These are phyloP conservation scores for Hypoxylon sp. DNA, from an alignment of 2,329 filamentous ascomycete genomes.

Conservation along the genomic window DNA sequence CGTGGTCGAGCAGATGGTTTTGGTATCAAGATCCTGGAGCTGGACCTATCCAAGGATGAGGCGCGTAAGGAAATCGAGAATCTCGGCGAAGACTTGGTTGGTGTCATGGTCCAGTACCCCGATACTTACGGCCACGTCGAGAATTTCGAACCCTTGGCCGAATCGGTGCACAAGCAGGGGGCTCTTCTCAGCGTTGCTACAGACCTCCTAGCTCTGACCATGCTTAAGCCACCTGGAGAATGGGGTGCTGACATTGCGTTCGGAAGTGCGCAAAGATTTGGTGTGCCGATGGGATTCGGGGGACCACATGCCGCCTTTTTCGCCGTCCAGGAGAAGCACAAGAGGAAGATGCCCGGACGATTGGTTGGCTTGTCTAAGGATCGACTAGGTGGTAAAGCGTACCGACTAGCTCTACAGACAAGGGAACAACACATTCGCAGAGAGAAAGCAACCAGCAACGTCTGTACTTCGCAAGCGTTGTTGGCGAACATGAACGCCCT, in stretches of 20 bases:
- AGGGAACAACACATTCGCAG: constrained; percentile 95
- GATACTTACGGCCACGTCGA: constrained; percentile 87
- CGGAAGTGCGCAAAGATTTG: constrained; percentile 91
- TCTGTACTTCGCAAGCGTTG: constrained; percentile 94
- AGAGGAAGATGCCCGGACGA: constrained; percentile 93
- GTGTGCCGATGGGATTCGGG: constrained; percentile 91
- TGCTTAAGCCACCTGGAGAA: constrained; percentile 90
- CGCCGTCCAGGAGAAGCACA: constrained; percentile 89
- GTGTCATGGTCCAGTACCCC: constrained; percentile 95
- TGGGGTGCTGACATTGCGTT: constrained; percentile 97
- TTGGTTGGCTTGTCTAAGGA: constrained; percentile 94
- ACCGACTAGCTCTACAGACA: constrained; percentile 89
- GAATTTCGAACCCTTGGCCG: constrained; percentile 81
- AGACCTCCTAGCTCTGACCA: constrained; percentile 87
- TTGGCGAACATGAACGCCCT: constrained; percentile 96
- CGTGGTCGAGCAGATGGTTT: constrained; percentile 91
- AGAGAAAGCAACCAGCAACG: constrained; percentile 97
- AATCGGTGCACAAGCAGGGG: constrained; percentile 82
- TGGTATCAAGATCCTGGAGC: constrained; percentile 81
- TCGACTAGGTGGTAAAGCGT: constrained; percentile 83
- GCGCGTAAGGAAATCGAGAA: constrained; percentile 76
- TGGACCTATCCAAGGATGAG: constrained; percentile 78
- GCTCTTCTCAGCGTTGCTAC: constrained; percentile 90
- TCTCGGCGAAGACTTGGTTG: constrained; percentile 85
- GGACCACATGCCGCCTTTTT: constrained; percentile 99